Conservation (phyloP, 345 rosid genomes). For the Alliaria petiolata region DNA sequence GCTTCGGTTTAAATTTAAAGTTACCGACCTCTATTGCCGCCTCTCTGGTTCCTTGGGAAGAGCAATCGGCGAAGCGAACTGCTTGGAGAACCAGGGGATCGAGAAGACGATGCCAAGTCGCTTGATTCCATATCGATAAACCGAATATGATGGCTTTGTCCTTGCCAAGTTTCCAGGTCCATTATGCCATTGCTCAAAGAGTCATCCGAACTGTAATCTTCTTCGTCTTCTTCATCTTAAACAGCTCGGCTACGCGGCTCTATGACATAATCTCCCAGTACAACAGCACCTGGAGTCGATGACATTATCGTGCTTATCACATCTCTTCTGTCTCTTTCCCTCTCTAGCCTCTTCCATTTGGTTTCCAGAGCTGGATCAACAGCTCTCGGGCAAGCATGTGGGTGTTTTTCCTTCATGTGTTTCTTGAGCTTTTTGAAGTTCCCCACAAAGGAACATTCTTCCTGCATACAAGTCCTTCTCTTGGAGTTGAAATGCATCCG, state of each 20-base stretch:
- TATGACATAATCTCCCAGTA: conserved; percentile 86
- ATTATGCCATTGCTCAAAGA: conserved; percentile 40
- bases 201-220: conserved; percentile 56
- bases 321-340: conserved; percentile 61
- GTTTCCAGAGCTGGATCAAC: conserved; percentile 68
- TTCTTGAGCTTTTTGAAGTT: conserved; percentile 60
- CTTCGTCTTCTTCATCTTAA: conserved; percentile 40
- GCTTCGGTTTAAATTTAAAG: background rate
- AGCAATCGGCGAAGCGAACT: conserved; percentile 36
- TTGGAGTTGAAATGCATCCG: conserved; percentile 59
- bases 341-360: conserved; percentile 75
- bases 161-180: conserved; percentile 41
- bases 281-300: conserved; percentile 70
- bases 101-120: conserved; percentile 36
- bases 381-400: conserved; percentile 67
- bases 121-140: conserved; percentile 43
- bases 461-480: conserved; percentile 79
- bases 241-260: conserved; percentile 48
- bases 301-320: conserved; percentile 77
- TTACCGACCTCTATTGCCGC: conserved; percentile 38
- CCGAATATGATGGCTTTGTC: conserved; percentile 33
- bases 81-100: conserved; percentile 35
- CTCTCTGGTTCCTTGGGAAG: conserved; percentile 50
- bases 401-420: conserved; percentile 79
- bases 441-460: conserved; percentile 62